phyloP scores from a whole-genome alignment of 1,284 basidiomycete species.

The Apiotrichum siamense region DNA sequence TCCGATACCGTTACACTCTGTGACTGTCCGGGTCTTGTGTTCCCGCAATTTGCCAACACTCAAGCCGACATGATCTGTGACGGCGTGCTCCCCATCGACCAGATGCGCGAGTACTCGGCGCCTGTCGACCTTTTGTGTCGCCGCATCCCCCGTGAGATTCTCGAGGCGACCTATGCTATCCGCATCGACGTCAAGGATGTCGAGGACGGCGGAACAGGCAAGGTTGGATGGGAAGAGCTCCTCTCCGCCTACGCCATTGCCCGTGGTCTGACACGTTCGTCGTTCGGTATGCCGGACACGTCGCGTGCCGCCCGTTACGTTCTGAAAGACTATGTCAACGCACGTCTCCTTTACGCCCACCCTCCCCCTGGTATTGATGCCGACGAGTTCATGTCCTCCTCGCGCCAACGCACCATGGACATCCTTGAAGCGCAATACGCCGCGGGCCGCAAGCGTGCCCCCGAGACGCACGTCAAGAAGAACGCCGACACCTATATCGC shows the following conservation, averaged over 20 bases:
- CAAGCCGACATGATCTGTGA: conserved; percentile 94
- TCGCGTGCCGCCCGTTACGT: conserved; percentile 87
- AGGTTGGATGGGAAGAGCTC: conserved; percentile 73
- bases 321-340: conserved; percentile 96
- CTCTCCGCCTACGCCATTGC: conserved; percentile 85
- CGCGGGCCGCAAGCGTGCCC: conserved; percentile 68
- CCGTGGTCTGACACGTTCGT: conserved; percentile 86
- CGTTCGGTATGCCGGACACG: conserved; percentile 96
- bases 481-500: conserved; percentile 71
- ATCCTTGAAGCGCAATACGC: conserved; percentile 51
- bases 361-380: conserved; percentile 67
- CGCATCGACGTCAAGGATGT: conserved; percentile 60
- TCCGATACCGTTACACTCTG: conserved; percentile 85
- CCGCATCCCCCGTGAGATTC: conserved; percentile 74
- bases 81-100: conserved; percentile 95
- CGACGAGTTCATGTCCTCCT: conserved; percentile 70
- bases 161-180: conserved; percentile 87
- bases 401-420: conserved; percentile 59
- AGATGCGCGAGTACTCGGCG: conserved; percentile 89
- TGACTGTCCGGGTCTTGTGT: conserved; percentile 97
- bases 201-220: conserved; percentile 81
- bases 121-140: conserved; percentile 74
- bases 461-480: conserved; percentile 73
- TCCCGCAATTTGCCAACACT: conserved; percentile 95
- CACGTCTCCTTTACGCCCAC: conserved; percentile 83